Evolutionary conservation across 176 grass and related monocot genomes (phyloP), one percentile per base, ranked within the genome.

Genomic region (Miscanthus lutarioriparius): DNA sequence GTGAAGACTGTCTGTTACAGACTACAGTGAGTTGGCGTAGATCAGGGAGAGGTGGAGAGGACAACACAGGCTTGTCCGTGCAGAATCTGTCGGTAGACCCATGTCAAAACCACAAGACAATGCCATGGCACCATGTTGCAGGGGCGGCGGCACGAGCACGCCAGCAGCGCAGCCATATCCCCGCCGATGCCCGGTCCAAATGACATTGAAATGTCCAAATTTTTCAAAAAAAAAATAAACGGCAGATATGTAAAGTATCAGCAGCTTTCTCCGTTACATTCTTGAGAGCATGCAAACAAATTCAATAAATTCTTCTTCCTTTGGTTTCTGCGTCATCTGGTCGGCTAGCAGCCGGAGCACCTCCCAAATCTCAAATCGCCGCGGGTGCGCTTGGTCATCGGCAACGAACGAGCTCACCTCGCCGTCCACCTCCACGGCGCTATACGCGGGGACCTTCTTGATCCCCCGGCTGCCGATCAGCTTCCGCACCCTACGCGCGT

Each of bases 21-120:
- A n/a, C n/a, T n/a, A n/a, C 91, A 95, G 61, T 98, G 96, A 82
- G 91, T 98, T 67, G 83, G 82, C 1, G 91, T 87, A 74, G 78
- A 89, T 15, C 85, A 90, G 25, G 96, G 96, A 43, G 93, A 95
- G n/a, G n/a, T 98, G 22, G 93, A 90, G 19, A 98, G 96, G 7
- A n/a, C n/a, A 16, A 90, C 77, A n/a, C 77, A 1, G 87, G 83
- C 74, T 67, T 95, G 58, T 93, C 93, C 71, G 90, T 94, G 87
- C 96, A 95, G 88, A 92, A 98, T 87, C 91, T 84, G 45, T 51
- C 63, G 3, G 91, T 93, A 75, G 93, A 98, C n/a, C 89, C 0
- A 82, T 95, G 48, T 93, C 96, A n/a, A 41, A 98, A 98, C 93
- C 96, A 98, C 37, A 98, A 85, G 23, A n/a, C 83, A 65, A 98